Percentiles rank a stretch among this genome's conserved stretches.
Evolutionary conservation across 345 rosid species (phyloP).

Genomic region (Populus simonii): DNA sequence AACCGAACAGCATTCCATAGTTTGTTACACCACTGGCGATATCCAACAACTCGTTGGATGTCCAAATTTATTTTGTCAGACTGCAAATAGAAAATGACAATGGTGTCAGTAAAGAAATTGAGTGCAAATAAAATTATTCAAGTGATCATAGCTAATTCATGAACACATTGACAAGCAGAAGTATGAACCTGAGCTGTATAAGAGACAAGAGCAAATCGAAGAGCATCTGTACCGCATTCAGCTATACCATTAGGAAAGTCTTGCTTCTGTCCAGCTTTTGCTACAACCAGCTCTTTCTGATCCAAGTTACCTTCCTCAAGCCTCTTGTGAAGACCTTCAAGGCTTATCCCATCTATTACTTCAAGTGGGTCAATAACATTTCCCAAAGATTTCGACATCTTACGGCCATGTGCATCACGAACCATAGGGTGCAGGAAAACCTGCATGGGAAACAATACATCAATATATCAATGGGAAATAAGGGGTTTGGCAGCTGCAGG

Average conservation of each 20-base stretch:
- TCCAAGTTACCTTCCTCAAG: slow-evolving; percentile 86
- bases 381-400: slow-evolving; percentile 93
- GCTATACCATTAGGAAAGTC: slow-evolving; percentile 90
- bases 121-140: not conserved
- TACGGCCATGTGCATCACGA: slow-evolving; percentile 97
- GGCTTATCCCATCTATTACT: slow-evolving; percentile 77
- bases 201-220: slow-evolving; percentile 90
- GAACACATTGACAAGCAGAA: slow-evolving; percentile 6
- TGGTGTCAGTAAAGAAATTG: not conserved
- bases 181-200: slow-evolving; percentile 87
- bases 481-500: slow-evolving; percentile 1
- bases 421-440: slow-evolving; percentile 94
- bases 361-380: slow-evolving; percentile 95
- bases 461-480: no score
- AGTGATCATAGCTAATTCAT: not conserved
- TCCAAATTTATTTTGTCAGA: slow-evolving; percentile 95
- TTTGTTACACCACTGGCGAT: slow-evolving; percentile 99
- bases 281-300: slow-evolving; percentile 54
- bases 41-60: slow-evolving; percentile 89
- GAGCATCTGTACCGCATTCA: slow-evolving; percentile 98
- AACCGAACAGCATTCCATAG: slow-evolving; percentile 96
- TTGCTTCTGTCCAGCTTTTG: slow-evolving; percentile 73
- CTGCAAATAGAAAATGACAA: slow-evolving; percentile 36
- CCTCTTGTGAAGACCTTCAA: slow-evolving; percentile 80
- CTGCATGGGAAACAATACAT: slow-evolving; percentile 30